Evolutionary conservation across 257 asterid genomes (phyloP).

Genomic region (Solanum arcanum): DNA sequence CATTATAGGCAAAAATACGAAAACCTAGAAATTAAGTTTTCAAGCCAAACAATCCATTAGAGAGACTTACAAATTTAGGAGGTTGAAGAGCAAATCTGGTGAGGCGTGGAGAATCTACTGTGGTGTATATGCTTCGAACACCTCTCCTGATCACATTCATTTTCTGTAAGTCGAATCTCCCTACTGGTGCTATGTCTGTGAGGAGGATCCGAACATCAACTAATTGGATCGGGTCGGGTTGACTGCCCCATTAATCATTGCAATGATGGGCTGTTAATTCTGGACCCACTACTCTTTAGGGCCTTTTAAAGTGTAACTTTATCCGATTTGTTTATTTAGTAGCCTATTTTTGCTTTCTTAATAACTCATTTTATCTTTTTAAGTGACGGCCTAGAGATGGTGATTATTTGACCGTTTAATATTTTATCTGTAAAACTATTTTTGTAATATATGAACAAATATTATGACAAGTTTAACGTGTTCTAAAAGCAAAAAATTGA

Average conservation of each 20-base stretch:
- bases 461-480: not conserved
- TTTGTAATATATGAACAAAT: not conserved
- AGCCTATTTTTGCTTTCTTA: not conserved
- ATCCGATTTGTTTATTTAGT: not conserved
- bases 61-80: conserved; percentile 38
- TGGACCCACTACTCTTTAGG: not conserved
- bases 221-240: not conserved
- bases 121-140: conserved; percentile 35
- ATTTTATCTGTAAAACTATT: not conserved
- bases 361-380: not conserved
- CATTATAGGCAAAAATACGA: not conserved
- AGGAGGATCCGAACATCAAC: not conserved
- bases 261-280: not conserved
- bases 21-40: not conserved
- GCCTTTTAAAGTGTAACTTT: not conserved
- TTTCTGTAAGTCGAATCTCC: not conserved
- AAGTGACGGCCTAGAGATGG: not conserved
- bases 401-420: not conserved
- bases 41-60: not conserved
- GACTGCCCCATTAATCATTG: not conserved
- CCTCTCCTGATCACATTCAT: not conserved
- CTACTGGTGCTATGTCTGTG: not conserved
- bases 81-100: conserved; percentile 46
- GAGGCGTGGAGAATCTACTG: conserved; percentile 45
- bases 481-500: not conserved